A percentile compares a stretch with the other conserved stretches of the same genome.
Conservation (phyloP, 441 rosid species). For the Bruguiera hainesii region DNA sequence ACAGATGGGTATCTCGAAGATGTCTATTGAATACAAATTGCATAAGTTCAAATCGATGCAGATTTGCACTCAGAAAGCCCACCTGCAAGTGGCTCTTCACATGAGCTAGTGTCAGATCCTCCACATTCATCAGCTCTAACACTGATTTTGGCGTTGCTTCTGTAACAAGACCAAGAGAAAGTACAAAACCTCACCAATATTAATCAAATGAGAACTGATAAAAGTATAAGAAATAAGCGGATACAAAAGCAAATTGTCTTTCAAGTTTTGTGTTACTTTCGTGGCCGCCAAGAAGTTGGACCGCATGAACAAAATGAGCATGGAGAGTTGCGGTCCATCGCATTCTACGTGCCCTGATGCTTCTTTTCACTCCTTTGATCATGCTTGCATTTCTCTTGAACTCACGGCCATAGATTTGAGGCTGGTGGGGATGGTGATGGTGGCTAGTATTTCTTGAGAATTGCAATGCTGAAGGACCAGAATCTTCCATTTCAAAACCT, state of each 20-base stretch:
- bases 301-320: constrained; percentile 93
- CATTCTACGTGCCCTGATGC: constrained; percentile 94
- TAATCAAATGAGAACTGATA: not conserved
- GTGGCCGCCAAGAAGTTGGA: constrained; percentile 98
- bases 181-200: not conserved
- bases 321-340: constrained; percentile 97
- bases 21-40: not conserved
- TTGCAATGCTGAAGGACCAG: constrained; percentile 21
- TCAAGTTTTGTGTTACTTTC: constrained; percentile 50
- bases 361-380: constrained; percentile 50
- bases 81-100: constrained; percentile 99
- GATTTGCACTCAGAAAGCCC: constrained; percentile 29
- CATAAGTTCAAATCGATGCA: constrained; percentile 22
- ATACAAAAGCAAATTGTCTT: not conserved
- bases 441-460: constrained; percentile 26
- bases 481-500: constrained; percentile 51
- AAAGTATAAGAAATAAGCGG: not conserved
- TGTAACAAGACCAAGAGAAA: constrained; percentile 22
- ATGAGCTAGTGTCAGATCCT: constrained; percentile 98
- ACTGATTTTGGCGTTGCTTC: constrained; percentile 99
- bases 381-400: constrained; percentile 66
- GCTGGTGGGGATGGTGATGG: constrained; percentile 41
- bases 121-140: constrained; percentile 94
- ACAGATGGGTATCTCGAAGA: constrained; percentile 18
- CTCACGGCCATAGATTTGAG: constrained; percentile 61